Conservation (phyloP, 805 yeast species). For the Kuraishia floccosa region DNA sequence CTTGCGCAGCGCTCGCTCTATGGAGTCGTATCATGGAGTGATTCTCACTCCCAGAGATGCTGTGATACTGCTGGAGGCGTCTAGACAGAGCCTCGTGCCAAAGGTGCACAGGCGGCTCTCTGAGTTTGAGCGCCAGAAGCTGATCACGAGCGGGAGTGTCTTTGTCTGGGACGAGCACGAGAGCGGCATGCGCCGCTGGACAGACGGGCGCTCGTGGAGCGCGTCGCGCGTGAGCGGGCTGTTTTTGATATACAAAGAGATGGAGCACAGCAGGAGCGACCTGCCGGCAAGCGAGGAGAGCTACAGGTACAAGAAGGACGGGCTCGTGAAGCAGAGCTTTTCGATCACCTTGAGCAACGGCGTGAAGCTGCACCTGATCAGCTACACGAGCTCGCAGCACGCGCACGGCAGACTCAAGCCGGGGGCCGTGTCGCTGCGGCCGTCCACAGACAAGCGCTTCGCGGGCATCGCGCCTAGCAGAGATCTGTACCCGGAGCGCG, state of each 20-base stretch:
- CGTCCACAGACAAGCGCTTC: conserved; percentile 31
- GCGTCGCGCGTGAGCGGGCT: conserved; percentile 60
- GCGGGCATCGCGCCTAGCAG: conserved; percentile 10
- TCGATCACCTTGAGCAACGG: conserved; percentile 40
- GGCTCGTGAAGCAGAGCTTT: conserved; percentile 56
- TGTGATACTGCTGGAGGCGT: conserved; percentile 52
- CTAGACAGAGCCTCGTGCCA: conserved; percentile 43
- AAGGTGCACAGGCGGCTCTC: conserved; percentile 47
- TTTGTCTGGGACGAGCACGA: conserved; percentile 66
- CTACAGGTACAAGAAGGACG: conserved; percentile 32
- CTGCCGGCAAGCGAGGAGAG: conserved; percentile 2
- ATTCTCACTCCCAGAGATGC: conserved; percentile 52
- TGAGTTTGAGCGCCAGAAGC: conserved; percentile 35
- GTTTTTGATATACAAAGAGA: conserved; percentile 52
- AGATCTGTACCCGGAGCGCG: conserved; percentile 12
- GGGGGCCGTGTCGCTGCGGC: conserved; percentile 15
- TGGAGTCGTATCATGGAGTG: conserved; percentile 55
- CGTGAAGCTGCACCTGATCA: conserved; percentile 48
- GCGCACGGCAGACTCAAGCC: conserved; percentile 1
- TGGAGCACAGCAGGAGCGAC: conserved; percentile 23
- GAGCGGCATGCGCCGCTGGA: conserved; percentile 69
- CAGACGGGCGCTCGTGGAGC: conserved; percentile 67
- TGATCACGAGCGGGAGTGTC: conserved; percentile 46
- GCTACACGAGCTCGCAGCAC: conserved; percentile 24
- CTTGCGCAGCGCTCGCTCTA: too few species aligned